Evolutionary conservation across 1,139 yeast species (phyloP).

Genomic region (Arxiozyma heterogenica): DNA sequence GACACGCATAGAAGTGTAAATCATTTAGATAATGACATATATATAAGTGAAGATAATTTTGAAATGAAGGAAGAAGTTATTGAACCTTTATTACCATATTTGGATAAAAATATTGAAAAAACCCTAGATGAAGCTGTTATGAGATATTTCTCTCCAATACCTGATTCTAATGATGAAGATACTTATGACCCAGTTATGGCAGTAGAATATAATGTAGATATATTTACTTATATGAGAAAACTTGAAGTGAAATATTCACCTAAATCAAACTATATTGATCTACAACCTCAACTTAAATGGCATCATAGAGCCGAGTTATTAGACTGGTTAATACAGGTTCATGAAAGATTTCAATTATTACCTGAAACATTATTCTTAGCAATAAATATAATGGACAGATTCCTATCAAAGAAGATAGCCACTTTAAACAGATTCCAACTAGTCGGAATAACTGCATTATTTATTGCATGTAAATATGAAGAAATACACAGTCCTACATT

Average conservation of each 20-base stretch:
- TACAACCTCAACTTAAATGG: slow-evolving; percentile 85
- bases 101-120: background rate
- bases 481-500: slow-evolving; percentile 93
- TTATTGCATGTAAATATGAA: slow-evolving; percentile 92
- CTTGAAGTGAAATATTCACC: slow-evolving; percentile 70
- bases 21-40: background rate
- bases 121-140: slow-evolving; percentile 4
- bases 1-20: background rate
- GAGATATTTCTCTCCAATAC: slow-evolving; percentile 20
- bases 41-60: background rate
- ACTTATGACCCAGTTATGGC: slow-evolving; percentile 91
- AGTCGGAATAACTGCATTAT: slow-evolving; percentile 91
- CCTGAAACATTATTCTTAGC: slow-evolving; percentile 89
- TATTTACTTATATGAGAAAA: slow-evolving; percentile 73
- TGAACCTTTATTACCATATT: slow-evolving; percentile 2
- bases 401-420: slow-evolving; percentile 63
- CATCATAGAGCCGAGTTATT: slow-evolving; percentile 70
- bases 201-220: slow-evolving; percentile 87
- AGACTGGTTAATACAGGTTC: slow-evolving; percentile 97
- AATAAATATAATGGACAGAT: slow-evolving; percentile 84
- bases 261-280: slow-evolving; percentile 73
- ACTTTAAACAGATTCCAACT: slow-evolving; percentile 79
- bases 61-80: background rate
- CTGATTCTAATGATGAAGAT: slow-evolving; percentile 84
- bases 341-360: slow-evolving; percentile 71